A percentile compares a stretch with the other conserved stretches of the same genome.
These are phyloP conservation scores for Pyrus hybrid DNA, from an alignment of 331 rosid species.

Conservation along the genomic window DNA sequence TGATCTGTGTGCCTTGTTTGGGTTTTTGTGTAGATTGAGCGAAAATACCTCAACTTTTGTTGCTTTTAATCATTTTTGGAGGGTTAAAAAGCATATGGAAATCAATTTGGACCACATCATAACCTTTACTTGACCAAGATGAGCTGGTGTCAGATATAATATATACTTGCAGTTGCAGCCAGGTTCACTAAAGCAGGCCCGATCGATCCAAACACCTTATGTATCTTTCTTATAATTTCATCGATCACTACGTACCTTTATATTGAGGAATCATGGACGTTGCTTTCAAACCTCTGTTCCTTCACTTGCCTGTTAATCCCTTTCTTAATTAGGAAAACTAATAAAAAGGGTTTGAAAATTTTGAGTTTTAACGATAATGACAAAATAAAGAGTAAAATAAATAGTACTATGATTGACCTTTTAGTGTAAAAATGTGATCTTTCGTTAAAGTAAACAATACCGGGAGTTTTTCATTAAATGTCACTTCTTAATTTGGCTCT, in stretches of 20 bases:
- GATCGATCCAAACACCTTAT: neutral
- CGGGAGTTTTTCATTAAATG: too few species aligned
- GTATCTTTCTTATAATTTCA: neutral
- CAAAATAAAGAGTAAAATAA: too few species aligned
- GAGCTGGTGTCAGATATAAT: neutral
- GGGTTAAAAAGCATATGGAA: constrained; percentile 11
- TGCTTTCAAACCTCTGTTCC: neutral
- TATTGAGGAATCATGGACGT: neutral
- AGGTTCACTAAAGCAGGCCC: neutral
- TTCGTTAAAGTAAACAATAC: too few species aligned
- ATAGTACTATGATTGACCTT: too few species aligned
- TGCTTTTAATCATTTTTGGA: neutral
- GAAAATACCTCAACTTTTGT: neutral
- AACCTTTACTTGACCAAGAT: neutral
- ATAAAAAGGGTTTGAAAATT: too few species aligned
- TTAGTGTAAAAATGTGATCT: too few species aligned
- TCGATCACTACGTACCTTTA: neutral
- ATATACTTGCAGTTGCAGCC: neutral
- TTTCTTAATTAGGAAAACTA: too few species aligned
- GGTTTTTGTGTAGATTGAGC: constrained; percentile 3
- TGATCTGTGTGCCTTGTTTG: neutral
- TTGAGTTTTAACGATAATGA: too few species aligned
- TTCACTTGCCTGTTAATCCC: neutral
- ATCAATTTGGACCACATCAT: constrained; percentile 6
- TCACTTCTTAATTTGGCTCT: too few species aligned